Base-by-base conservation (phyloP, 208 protist genomes). In the Jaenimonas drosophilae region DNA sequence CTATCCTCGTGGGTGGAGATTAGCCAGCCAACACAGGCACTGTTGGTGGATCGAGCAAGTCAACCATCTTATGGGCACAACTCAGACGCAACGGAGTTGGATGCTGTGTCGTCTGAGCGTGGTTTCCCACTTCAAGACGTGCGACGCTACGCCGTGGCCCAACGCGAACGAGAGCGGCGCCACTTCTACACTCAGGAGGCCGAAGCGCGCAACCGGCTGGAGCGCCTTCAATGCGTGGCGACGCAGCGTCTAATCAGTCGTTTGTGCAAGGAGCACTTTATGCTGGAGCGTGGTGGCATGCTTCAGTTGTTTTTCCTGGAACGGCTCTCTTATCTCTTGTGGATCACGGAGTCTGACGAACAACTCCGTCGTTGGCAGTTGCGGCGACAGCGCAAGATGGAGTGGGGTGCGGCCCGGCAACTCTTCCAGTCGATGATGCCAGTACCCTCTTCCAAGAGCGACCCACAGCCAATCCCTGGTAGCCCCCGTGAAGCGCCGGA, bases 21-120 rank as follows among this genome's bases (percentile, higher is more conserved):
- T 27, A 86, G 81, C 47, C 55, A 77, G 48, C 67, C 76, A 3
- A 86, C 76, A 24, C 69, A 70, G 30, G 72, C 59, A 42, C 21
- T 63, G 0, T 39, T 32, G 14, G 28, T 53, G 19, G 54, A 62
- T 5, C 54, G 25, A 12, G n/a, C 20, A 81, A 38, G 33, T 43
- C 17, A 59, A n/a, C n/a, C n/a, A n/a, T n/a, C n/a, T n/a, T n/a
- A n/a, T n/a, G n/a, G n/a, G n/a, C n/a, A n/a, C n/a, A n/a, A n/a
- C n/a, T n/a, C n/a, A n/a, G n/a, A n/a, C n/a, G n/a, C n/a, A n/a
- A n/a, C n/a, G n/a, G n/a, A n/a, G n/a, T n/a, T n/a, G n/a, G n/a
- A n/a, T n/a, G n/a, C n/a, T n/a, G n/a, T n/a, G n/a, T n/a, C n/a
- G n/a, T n/a, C n/a, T n/a, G n/a, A n/a, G n/a, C n/a, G n/a, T n/a